A percentile compares a stretch with the other conserved stretches of the same genome.
These are phyloP conservation scores for Vinca minor DNA, from an alignment of 257 asterid species.

Conservation along the genomic window DNA sequence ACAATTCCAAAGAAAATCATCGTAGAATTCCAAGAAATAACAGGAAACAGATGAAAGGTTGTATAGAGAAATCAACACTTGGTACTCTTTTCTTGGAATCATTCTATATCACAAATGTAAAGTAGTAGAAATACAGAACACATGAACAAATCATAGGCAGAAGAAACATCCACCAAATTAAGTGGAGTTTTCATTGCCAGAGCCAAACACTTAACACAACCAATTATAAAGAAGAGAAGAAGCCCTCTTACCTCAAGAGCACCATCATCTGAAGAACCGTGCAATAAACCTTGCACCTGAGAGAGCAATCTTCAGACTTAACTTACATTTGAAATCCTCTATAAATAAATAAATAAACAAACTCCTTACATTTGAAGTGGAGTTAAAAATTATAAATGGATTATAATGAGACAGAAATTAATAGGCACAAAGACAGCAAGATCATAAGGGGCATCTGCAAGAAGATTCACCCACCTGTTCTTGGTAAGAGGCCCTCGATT, in stretches of 20 bases:
- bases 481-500: constrained; percentile 41
- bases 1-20: not conserved
- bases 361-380: no score
- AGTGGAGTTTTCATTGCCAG: not conserved
- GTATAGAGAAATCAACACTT: not conserved
- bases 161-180: not conserved
- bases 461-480: constrained; percentile 49
- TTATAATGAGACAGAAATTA: constrained; percentile 1
- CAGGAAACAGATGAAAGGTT: not conserved
- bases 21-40: not conserved
- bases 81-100: not conserved
- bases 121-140: not conserved
- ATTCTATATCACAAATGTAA: not conserved
- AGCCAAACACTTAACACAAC: not conserved
- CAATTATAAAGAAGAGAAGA: not conserved
- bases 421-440: constrained; percentile 2
- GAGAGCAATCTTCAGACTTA: constrained; percentile 6
- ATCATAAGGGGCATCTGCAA: constrained; percentile 15
- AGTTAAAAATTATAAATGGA: not conserved
- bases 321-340: not conserved
- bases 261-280: constrained; percentile 29
- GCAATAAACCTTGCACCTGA: constrained; percentile 34
- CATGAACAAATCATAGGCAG: not conserved
- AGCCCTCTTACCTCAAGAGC: constrained; percentile 29
- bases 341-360: no score